Conservation (phyloP, 1,139 yeast species). For the Geotrichum histeridarum region DNA sequence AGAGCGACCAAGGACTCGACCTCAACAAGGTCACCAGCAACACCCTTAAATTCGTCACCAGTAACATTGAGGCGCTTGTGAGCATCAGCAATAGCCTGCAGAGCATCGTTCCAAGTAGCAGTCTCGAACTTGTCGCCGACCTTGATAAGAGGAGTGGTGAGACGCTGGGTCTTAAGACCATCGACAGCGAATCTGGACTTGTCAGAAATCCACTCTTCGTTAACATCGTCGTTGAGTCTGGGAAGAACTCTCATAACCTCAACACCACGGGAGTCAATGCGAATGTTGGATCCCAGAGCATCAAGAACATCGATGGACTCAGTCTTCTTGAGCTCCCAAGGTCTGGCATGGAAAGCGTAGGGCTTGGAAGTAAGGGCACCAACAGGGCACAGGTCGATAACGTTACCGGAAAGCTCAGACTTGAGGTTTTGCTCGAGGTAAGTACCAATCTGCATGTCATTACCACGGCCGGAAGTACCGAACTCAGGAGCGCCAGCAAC, state of each 20-base stretch:
- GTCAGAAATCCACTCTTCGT: constrained; percentile 91
- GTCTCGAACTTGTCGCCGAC: constrained; percentile 65
- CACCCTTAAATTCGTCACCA: constrained; percentile 71
- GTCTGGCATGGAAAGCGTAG: constrained; percentile 85
- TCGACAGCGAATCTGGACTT: constrained; percentile 83
- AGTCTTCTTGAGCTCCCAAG: constrained; percentile 90
- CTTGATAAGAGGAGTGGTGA: constrained; percentile 75
- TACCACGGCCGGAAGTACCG: constrained; percentile 87
- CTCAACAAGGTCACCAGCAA: constrained; percentile 78
- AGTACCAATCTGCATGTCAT: constrained; percentile 88
- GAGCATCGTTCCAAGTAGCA: constrained; percentile 86
- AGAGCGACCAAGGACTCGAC: constrained; percentile 79
- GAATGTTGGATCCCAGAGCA: constrained; percentile 74
- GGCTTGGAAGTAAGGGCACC: constrained; percentile 91
- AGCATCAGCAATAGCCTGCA: constrained; percentile 64
- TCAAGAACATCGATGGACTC: constrained; percentile 84
- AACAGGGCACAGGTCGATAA: constrained; percentile 85
- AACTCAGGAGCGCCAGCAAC: constrained; percentile 91
- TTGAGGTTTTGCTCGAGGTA: constrained; percentile 80
- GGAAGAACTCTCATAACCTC: constrained; percentile 88
- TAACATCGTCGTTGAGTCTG: constrained; percentile 77
- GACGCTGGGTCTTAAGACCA: constrained; percentile 80
- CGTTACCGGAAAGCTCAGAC: constrained; percentile 83
- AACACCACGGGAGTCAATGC: constrained; percentile 83
- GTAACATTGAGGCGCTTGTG: constrained; percentile 53